A percentile compares a stretch with the other conserved stretches of the same genome.
phyloP scores from a whole-genome alignment of 2,329 filamentous ascomycete species.

The Exserohilum rostratum region DNA sequence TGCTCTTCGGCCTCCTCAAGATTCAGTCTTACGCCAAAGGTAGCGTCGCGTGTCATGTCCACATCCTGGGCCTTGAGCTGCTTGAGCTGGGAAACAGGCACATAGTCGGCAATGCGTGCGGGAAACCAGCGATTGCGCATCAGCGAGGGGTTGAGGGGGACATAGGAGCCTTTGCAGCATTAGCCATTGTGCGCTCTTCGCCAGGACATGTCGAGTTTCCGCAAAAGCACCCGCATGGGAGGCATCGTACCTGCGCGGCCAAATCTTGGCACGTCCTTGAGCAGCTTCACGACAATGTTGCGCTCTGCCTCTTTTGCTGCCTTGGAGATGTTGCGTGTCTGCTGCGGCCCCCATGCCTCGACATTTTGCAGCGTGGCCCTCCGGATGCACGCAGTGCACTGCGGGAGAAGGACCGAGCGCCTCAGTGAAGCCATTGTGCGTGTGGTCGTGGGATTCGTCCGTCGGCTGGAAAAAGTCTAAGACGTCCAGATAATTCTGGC shows the following conservation, averaged over 20 bases:
- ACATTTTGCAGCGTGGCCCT: conserved; percentile 39
- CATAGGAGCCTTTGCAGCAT: conserved; percentile 54
- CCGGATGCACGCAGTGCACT: conserved; percentile 48
- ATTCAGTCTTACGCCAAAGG: conserved; percentile 48
- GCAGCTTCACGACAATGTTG: conserved; percentile 58
- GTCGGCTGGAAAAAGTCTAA: conserved; percentile 19
- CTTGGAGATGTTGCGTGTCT: conserved; percentile 55
- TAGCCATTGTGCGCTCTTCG: conserved; percentile 15
- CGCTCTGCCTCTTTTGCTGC: conserved; percentile 50
- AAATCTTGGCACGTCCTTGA: conserved; percentile 60
- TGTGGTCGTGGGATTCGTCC: conserved; percentile 17
- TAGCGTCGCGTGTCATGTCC: conserved; percentile 54
- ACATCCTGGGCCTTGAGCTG: conserved; percentile 54
- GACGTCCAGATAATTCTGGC: conserved; percentile 29
- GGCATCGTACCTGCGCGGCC: conserved; percentile 49
- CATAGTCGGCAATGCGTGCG: conserved; percentile 58
- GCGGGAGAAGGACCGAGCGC: conserved; percentile 43
- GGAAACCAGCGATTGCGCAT: conserved; percentile 65
- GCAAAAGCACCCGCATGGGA: background rate
- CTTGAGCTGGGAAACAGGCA: conserved; percentile 54
- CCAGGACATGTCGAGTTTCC: background rate
- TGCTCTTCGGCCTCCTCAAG: conserved; percentile 38
- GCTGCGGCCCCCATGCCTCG: conserved; percentile 39
- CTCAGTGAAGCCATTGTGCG: conserved; percentile 43
- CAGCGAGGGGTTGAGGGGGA: conserved; percentile 58